Evolutionary conservation across 2,329 filamentous ascomycete species (phyloP).

Genomic region (Neurospora sp.): DNA sequence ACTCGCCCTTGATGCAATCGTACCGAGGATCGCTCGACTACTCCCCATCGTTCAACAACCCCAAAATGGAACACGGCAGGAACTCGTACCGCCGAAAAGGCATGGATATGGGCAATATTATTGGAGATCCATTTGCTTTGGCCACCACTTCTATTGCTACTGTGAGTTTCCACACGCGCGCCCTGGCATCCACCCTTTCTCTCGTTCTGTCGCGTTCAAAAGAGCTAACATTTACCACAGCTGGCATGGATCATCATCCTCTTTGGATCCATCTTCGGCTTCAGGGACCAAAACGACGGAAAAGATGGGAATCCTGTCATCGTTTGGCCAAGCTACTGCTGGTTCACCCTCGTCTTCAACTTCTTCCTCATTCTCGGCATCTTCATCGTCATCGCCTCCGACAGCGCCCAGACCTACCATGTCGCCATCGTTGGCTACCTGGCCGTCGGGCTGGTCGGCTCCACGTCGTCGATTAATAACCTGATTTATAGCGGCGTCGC

Average conservation of each 20-base stretch:
- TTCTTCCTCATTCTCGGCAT: conserved; percentile 74
- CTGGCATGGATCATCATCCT: conserved; percentile 94
- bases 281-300: conserved; percentile 30
- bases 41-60: conserved; percentile 56
- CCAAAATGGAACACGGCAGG: conserved; percentile 68
- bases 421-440: conserved; percentile 87
- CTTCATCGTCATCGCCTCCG: conserved; percentile 72
- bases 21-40: conserved; percentile 59
- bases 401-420: conserved; percentile 79
- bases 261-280: conserved; percentile 70
- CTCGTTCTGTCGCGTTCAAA: conserved; percentile 1
- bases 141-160: conserved; percentile 86
- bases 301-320: conserved; percentile 51
- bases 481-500: conserved; percentile 69
- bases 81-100: conserved; percentile 44
- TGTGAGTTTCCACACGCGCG: conserved; percentile 45
- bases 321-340: conserved; percentile 53
- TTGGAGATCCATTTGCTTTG: conserved; percentile 92
- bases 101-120: conserved; percentile 77
- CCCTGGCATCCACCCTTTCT: neutral
- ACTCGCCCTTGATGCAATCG: conserved; percentile 55
- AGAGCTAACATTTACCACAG: conserved; percentile 34
- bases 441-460: conserved; percentile 71
- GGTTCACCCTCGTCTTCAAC: conserved; percentile 86
- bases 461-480: conserved; percentile 76